Evolutionary conservation across 1,284 basidiomycete species (phyloP), one percentile per base, ranked within the genome.

Genomic region (Irpex sp.): DNA sequence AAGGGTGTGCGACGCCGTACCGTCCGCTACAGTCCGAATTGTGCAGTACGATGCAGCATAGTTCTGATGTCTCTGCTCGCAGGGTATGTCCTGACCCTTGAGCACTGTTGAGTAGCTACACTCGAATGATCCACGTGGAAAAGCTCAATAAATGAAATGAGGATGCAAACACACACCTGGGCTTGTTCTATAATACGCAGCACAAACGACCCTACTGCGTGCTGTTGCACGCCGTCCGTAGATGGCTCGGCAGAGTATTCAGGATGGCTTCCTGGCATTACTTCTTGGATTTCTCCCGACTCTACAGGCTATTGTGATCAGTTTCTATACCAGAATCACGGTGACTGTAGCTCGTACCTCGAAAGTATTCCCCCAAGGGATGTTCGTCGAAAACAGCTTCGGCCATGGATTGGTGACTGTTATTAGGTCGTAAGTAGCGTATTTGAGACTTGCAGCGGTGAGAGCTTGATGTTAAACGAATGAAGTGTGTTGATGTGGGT

Each of bases 341-440:
- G 59, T 48, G 10, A 9, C 21, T 51, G n/a, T 4, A 23, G 36
- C 58, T 74, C 82, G 56, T 62, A 88, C 90, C 84, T 78, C 80
- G 77, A 58, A 92, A 77, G 71, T 92, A 92, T 65, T 84, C 80
- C 68, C 86, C 83, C 49, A 92, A 80, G 49, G 90, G 90, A 68
- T 91, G 89, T 61, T 89, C 83, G 66, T 90, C 83, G 73, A 88
- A 91, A 65, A 91, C 72, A 64, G 90, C 80, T 76, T 91, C 86
- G 37, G 90, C 90, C 90, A 92, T 92, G 56, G 58, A 51, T 19
- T 35, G 51, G 12, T 45, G 7, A 5, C 19, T 10, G 9, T 53
- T 4, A 5, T 21, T 10, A 16, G 21, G 51, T 23, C 28, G 19
- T 35, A 19, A 23, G 18, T 23, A 23, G 21, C 12, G 21, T 53